A percentile compares a stretch with the other conserved stretches of the same genome.
phyloP scores from a whole-genome alignment of 2,329 filamentous ascomycete genomes.

The Escovopsis weberi region DNA sequence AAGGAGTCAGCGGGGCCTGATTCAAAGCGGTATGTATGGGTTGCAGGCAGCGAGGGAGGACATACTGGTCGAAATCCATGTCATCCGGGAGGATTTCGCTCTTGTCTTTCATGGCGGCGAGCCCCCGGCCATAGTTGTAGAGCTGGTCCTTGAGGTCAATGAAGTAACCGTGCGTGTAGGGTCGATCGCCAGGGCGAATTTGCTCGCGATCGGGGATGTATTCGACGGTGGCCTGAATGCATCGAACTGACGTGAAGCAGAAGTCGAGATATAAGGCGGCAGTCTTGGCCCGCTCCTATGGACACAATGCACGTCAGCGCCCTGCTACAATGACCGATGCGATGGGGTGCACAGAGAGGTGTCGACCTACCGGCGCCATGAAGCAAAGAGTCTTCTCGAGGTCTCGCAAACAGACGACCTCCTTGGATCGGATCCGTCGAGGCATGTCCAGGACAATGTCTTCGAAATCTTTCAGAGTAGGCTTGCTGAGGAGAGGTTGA shows the following conservation, averaged over 20 bases:
- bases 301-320: constrained; percentile 39
- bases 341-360: no score
- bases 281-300: constrained; percentile 64
- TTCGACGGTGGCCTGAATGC: constrained; percentile 79
- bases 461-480: constrained; percentile 65
- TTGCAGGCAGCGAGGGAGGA: constrained; percentile 7
- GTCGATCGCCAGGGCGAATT: constrained; percentile 67
- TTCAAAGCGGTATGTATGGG: no score
- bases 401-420: constrained; percentile 83
- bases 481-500: constrained; percentile 59
- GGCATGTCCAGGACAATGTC: constrained; percentile 66
- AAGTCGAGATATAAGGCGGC: constrained; percentile 67
- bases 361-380: constrained; percentile 79
- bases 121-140: constrained; percentile 71
- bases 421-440: constrained; percentile 63
- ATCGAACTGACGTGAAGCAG: constrained; percentile 79
- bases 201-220: constrained; percentile 77
- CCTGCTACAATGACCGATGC: no score
- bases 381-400: constrained; percentile 88
- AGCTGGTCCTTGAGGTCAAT: constrained; percentile 94
- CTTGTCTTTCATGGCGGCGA: constrained; percentile 59
- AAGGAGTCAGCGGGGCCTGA: constrained; percentile 13
- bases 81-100: constrained; percentile 38
- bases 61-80: constrained; percentile 46
- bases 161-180: constrained; percentile 93